A percentile compares a stretch with the other conserved stretches of the same genome.
These are phyloP conservation scores for Protomyces gravidus DNA, from an alignment of 1,139 yeast genomes.

Conservation along the genomic window DNA sequence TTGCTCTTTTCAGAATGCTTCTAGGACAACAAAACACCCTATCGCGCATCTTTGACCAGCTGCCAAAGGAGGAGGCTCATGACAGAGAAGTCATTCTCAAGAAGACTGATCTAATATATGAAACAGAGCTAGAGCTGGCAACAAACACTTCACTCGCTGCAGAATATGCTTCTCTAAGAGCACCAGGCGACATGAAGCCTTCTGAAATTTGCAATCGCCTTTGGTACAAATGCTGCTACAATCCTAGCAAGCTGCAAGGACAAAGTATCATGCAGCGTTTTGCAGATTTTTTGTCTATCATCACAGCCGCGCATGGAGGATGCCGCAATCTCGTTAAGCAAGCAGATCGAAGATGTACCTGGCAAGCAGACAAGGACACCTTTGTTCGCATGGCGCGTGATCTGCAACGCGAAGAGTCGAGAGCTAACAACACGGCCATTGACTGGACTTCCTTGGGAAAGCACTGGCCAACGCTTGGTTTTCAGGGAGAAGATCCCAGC, in stretches of 20 bases:
- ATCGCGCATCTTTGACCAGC: neutral
- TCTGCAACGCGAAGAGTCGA: neutral
- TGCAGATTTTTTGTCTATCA: neutral
- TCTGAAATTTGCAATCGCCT: neutral
- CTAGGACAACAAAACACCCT: neutral
- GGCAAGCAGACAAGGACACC: neutral
- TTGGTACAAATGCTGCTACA: neutral
- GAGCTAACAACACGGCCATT: neutral
- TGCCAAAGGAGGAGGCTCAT: neutral
- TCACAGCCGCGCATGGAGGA: neutral
- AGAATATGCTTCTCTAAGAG: neutral
- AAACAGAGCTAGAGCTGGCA: neutral
- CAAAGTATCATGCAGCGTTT: neutral
- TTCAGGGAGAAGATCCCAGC: slow-evolving; percentile 25
- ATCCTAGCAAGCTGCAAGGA: neutral
- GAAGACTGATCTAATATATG: neutral
- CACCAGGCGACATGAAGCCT: neutral
- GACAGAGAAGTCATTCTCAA: neutral
- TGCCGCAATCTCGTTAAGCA: neutral
- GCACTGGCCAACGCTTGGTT: slow-evolving; percentile 13
- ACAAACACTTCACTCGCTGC: neutral
- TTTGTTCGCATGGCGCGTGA: neutral
- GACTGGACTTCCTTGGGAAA: neutral
- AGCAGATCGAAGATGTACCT: neutral
- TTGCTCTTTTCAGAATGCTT: neutral